These are phyloP conservation scores for Lasiosphaeria miniovina DNA, from an alignment of 495 filamentous ascomycete genomes.

Conservation along the genomic window DNA sequence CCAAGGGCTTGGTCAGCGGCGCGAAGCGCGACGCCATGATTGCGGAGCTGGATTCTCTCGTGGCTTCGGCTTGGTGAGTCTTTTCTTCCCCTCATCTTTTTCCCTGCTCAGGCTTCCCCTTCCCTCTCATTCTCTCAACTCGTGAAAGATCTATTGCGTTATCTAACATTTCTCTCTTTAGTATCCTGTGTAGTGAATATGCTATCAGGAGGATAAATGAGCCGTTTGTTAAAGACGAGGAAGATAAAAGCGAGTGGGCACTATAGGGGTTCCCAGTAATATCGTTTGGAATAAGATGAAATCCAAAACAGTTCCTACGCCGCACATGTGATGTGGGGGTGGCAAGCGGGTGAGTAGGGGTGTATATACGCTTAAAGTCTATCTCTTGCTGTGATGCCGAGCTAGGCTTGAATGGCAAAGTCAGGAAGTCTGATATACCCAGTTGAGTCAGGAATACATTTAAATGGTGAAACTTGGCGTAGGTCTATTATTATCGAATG, in stretches of 20 bases:
- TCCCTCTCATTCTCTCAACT: not conserved
- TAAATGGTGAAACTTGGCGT: too few relatives aligned
- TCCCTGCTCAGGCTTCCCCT: not conserved
- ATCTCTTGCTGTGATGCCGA: too few relatives aligned
- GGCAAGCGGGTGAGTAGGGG: not conserved
- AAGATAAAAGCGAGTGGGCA: slow-evolving; percentile 79
- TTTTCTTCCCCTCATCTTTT: not conserved
- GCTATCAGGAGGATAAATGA: slow-evolving; percentile 91
- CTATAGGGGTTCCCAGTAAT: slow-evolving; percentile 43
- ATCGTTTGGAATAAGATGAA: too few relatives aligned
- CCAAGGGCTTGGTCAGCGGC: slow-evolving; percentile 62
- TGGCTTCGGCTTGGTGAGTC: slow-evolving; percentile 58
- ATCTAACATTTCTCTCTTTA: slow-evolving; percentile 25
- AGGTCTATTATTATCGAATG: not conserved
- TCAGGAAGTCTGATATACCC: too few relatives aligned
- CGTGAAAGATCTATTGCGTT: not conserved
- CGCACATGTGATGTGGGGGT: not conserved
- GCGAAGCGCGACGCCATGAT: slow-evolving; percentile 75
- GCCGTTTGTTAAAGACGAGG: slow-evolving; percentile 72
- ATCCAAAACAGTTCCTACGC: too few relatives aligned
- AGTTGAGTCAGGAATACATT: too few relatives aligned
- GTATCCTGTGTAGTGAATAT: slow-evolving; percentile 88
- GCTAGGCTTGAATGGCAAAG: too few relatives aligned
- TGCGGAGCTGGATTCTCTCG: slow-evolving; percentile 81
- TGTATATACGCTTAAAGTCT: too few relatives aligned